Percentiles rank a stretch among this genome's conserved stretches.
These are phyloP conservation scores for Chaetomiaceae sp. DNA, from an alignment of 2,329 filamentous ascomycete genomes.

Conservation along the genomic window DNA sequence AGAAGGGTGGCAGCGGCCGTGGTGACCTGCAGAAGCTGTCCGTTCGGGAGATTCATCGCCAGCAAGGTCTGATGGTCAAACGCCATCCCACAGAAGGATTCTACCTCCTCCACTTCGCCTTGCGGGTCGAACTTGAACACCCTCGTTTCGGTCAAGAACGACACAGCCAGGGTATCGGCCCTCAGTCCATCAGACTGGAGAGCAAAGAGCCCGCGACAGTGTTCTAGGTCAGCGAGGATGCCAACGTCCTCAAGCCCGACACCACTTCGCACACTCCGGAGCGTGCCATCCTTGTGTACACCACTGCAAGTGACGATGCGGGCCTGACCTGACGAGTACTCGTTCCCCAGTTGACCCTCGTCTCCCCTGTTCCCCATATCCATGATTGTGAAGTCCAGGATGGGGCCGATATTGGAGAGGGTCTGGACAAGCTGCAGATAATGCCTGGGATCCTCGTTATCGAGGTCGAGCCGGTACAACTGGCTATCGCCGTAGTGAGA, in stretches of 20 bases:
- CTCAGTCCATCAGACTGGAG: slow-evolving; percentile 49
- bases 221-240: slow-evolving; percentile 71
- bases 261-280: slow-evolving; percentile 87
- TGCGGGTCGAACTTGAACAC: slow-evolving; percentile 70
- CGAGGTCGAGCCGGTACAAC: slow-evolving; percentile 62
- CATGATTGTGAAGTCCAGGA: slow-evolving; percentile 93
- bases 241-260: slow-evolving; percentile 88
- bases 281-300: slow-evolving; percentile 79
- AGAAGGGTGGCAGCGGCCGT: slow-evolving; percentile 56
- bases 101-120: slow-evolving; percentile 81
- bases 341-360: slow-evolving; percentile 69
- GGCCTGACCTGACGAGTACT: slow-evolving; percentile 92
- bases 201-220: slow-evolving; percentile 69
- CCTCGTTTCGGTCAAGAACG: slow-evolving; percentile 78
- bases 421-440: slow-evolving; percentile 66
- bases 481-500: slow-evolving; percentile 93
- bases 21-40: slow-evolving; percentile 72
- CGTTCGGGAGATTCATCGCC: slow-evolving; percentile 58
- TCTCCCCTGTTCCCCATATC: slow-evolving; percentile 84
- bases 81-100: slow-evolving; percentile 65
- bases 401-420: slow-evolving; percentile 77
- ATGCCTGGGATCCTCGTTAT: slow-evolving; percentile 30
- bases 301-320: slow-evolving; percentile 90
- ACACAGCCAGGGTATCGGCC: slow-evolving; percentile 70
- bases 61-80: slow-evolving; percentile 69